Evolutionary conservation across 768 basidiomycete genomes (phyloP).

Genomic region (Naganishia antarctica): DNA sequence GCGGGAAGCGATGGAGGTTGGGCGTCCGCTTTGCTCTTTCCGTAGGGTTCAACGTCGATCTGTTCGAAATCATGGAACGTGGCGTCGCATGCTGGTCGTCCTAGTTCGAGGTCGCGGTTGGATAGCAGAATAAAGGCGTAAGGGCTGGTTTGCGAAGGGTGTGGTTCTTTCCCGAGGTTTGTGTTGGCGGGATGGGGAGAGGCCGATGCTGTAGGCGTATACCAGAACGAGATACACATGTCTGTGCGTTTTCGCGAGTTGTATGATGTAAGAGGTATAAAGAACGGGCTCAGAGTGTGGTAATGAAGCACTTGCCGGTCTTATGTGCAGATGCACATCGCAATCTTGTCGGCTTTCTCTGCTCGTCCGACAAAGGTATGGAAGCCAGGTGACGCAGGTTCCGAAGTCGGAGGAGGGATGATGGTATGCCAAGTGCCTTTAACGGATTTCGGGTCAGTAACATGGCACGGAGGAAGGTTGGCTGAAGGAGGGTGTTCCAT

Average conservation of each 20-base stretch:
- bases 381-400: not conserved
- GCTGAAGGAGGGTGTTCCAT: no score
- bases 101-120: conserved; percentile 51
- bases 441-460: not conserved
- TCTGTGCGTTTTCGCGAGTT: no score
- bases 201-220: not conserved
- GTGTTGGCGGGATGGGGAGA: not conserved
- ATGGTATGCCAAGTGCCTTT: not conserved
- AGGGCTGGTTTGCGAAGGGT: conserved; percentile 9
- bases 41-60: not conserved
- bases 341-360: no score
- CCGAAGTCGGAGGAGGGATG: not conserved
- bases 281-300: no score
- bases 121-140: conserved; percentile 42
- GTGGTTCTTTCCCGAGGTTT: not conserved
- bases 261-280: no score
- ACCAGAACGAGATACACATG: conserved; percentile 18
- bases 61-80: conserved; percentile 42
- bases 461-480: not conserved
- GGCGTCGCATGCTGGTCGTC: conserved; percentile 43
- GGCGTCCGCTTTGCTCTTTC: not conserved
- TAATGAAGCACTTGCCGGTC: no score
- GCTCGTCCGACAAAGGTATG: no score
- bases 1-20: not conserved
- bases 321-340: no score